Evolutionary conservation across 768 basidiomycete genomes (phyloP).

Genomic region (Mrakia hoshinonis): DNA sequence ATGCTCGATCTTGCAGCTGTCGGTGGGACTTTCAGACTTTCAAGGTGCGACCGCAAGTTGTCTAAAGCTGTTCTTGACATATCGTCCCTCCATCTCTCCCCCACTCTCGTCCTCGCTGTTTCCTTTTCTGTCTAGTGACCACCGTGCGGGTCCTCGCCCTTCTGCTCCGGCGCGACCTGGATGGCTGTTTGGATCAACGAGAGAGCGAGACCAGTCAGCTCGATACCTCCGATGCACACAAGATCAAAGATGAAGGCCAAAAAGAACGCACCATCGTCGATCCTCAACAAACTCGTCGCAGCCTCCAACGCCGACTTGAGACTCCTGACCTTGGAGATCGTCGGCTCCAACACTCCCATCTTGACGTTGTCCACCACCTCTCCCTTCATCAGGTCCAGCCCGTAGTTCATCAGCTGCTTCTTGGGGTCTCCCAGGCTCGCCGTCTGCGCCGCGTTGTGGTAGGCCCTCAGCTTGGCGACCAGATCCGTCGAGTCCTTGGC

Average conservation of each 20-base stretch:
- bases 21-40: too few relatives aligned
- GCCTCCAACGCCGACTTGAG: slow-evolving; percentile 96
- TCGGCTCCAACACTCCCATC: slow-evolving; percentile 91
- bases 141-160: slow-evolving; percentile 20
- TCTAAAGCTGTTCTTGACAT: too few relatives aligned
- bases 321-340: slow-evolving; percentile 92
- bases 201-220: neutral
- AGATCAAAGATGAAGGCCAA: neutral
- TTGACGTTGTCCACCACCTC: slow-evolving; percentile 89
- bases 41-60: too few relatives aligned
- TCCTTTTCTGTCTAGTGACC: slow-evolving; percentile 26
- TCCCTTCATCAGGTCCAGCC: slow-evolving; percentile 87
- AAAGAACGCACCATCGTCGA: slow-evolving; percentile 51
- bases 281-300: slow-evolving; percentile 83
- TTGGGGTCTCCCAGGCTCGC: slow-evolving; percentile 84
- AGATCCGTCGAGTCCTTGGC: slow-evolving; percentile 97
- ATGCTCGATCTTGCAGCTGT: too few relatives aligned
- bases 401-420: slow-evolving; percentile 80
- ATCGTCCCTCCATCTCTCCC: too few relatives aligned
- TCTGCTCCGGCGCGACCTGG: slow-evolving; percentile 29
- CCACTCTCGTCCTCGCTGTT: too few relatives aligned
- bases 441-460: slow-evolving; percentile 93
- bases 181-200: slow-evolving; percentile 9
- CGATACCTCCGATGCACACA: neutral
- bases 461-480: slow-evolving; percentile 90